Percentiles rank a stretch among this genome's conserved stretches.
Evolutionary conservation across 208 protist genomes (phyloP).

Genomic region (Acanthamoeba culbertsoni): DNA sequence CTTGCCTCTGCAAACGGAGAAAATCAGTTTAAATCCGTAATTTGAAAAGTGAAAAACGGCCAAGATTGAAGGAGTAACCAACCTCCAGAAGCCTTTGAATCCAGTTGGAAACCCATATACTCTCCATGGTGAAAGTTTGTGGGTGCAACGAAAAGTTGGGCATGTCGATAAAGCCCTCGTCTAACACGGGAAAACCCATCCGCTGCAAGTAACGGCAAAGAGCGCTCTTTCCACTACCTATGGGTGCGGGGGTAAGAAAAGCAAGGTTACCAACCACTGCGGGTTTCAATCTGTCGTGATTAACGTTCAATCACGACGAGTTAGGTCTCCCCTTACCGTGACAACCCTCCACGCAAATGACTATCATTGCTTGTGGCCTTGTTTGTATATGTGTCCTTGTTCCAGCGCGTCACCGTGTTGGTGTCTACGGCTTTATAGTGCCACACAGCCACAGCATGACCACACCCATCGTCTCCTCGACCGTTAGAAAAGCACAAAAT

Average conservation of each 20-base stretch:
- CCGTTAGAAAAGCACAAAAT: slow-evolving; percentile 17
- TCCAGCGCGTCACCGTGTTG: too few species aligned
- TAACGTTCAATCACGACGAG: too few species aligned
- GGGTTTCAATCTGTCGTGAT: not conserved
- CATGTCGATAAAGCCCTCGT: slow-evolving; percentile 56
- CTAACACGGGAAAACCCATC: slow-evolving; percentile 29
- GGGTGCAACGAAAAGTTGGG: slow-evolving; percentile 11
- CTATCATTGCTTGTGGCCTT: not conserved
- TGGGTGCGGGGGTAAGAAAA: not conserved
- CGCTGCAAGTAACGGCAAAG: not conserved
- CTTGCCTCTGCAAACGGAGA: not conserved
- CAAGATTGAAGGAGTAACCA: not conserved
- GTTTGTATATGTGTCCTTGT: not conserved
- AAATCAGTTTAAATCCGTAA: too few species aligned
- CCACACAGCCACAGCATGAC: not conserved
- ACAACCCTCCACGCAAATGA: slow-evolving; percentile 47
- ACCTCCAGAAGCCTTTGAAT: slow-evolving; percentile 33
- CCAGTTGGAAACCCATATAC: slow-evolving; percentile 50
- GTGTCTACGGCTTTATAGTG: not conserved
- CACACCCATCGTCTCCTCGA: not conserved
- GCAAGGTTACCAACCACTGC: not conserved
- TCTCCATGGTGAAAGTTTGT: slow-evolving; percentile 57
- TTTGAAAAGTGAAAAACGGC: not conserved
- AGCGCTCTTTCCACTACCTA: slow-evolving; percentile 51
- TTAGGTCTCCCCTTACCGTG: not conserved